Evolutionary conservation across 129 eudicot species (phyloP).

Genomic region (Pittosporum tobira): DNA sequence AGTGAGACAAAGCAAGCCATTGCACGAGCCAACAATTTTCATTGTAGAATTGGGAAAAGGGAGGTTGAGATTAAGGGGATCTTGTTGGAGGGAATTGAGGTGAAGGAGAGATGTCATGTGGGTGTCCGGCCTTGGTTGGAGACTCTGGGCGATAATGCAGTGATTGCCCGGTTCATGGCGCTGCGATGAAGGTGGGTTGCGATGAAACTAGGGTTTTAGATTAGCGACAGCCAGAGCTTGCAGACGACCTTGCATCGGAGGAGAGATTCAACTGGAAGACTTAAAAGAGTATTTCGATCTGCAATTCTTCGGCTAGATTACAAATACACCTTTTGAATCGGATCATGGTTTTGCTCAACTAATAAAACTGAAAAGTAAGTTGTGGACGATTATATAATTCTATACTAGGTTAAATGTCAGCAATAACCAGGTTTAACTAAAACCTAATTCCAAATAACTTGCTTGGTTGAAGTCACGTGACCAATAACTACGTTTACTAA

Average conservation of each 20-base stretch:
- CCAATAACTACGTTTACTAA: too few species aligned
- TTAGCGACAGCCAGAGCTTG: slow-evolving; percentile 3
- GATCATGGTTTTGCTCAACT: too few species aligned
- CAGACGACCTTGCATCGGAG: not conserved
- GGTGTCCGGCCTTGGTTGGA: not conserved
- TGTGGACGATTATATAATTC: too few species aligned
- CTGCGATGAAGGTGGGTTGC: not conserved
- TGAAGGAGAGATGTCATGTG: slow-evolving; percentile 1
- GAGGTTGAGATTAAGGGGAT: slow-evolving; percentile 3
- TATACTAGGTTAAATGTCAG: too few species aligned
- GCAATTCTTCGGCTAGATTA: slow-evolving; percentile 7
- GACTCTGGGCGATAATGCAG: slow-evolving; percentile 1
- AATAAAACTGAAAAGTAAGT: too few species aligned
- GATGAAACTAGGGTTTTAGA: not conserved
- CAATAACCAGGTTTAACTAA: too few species aligned
- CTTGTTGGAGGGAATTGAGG: not conserved
- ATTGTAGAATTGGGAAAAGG: slow-evolving; percentile 1
- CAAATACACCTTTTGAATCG: not conserved
- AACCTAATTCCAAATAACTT: too few species aligned
- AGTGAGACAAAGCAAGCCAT: slow-evolving; percentile 10
- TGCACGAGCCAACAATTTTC: slow-evolving; percentile 8
- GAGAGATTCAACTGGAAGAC: slow-evolving; percentile 1
- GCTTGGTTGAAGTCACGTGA: too few species aligned
- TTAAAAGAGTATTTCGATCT: slow-evolving; percentile 1
- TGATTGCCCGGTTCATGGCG: not conserved